These are phyloP conservation scores for Phytopythium montanum DNA, from an alignment of 352 stramenopile genomes.

Conservation along the genomic window DNA sequence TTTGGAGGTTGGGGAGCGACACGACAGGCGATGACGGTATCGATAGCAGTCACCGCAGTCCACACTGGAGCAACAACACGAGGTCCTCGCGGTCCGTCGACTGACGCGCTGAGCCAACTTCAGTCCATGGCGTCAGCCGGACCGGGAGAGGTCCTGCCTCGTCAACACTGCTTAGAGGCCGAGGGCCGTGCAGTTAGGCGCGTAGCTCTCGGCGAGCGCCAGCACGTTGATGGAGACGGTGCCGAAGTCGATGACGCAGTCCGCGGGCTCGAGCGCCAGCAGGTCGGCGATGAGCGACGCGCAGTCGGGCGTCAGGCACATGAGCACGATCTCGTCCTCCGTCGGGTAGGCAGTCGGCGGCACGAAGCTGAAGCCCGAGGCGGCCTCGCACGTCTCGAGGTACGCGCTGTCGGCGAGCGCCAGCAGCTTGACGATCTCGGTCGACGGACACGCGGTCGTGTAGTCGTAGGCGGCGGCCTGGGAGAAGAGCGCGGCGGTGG, in stretches of 20 bases:
- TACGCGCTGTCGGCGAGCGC: conserved; percentile 16
- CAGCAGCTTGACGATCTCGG: conserved; percentile 30
- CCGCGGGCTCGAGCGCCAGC: conserved; percentile 23
- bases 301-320: conserved; percentile 33
- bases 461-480: conserved; percentile 23
- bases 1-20: neutral
- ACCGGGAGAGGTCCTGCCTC: too few species aligned
- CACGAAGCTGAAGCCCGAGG: conserved; percentile 29
- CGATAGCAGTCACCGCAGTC: neutral
- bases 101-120: neutral
- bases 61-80: conserved; percentile 2
- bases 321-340: conserved; percentile 23
- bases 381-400: conserved; percentile 20
- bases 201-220: conserved; percentile 34
- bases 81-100: neutral
- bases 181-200: conserved; percentile 30
- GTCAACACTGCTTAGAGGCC: conserved; percentile 12
- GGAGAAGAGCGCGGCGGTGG: conserved; percentile 20
- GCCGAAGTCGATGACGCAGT: conserved; percentile 44
- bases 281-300: conserved; percentile 28
- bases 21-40: neutral
- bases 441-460: conserved; percentile 19
- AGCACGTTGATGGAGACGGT: conserved; percentile 41
- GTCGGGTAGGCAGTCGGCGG: conserved; percentile 30
- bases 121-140: neutral